Base-by-base conservation (phyloP, 108 stramenopile species). In the Fistulifera pelliculosa region DNA sequence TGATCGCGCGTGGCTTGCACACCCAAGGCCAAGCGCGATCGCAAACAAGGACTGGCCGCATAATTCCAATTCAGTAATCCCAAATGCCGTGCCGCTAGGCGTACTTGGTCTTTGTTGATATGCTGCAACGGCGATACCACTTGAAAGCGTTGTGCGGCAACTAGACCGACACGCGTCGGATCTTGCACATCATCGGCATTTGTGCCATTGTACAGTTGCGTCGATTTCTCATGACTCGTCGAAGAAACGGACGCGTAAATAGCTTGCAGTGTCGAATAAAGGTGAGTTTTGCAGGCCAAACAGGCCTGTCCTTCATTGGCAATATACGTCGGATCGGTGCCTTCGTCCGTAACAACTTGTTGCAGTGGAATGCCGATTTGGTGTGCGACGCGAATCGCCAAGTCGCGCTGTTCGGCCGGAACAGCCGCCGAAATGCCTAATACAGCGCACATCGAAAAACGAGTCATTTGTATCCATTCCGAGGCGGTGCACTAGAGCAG, bases 231-330 rank as follows among this genome's bases (percentile, higher is more conserved):
- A 23, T 39, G 45, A 0, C 16, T 52, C 17, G 18, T 31, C 27
- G 11, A 14, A 24, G 13, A 18, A 1, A 64, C 64, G 38, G 70
- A 60, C 1, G 47, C 60, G 5, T 79, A 75, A 11, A 89, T 78
- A 13, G 77, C 71, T 38, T 79, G 51, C 1, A 93, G 55, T 13
- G 85, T 70, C 16, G 90, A 70, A 62, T 96, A 96, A 4, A 96
- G 70, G 69, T 94, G 92, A 0, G 90, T 94, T 66, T 96, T 94
- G 73, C 95, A 96, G n/a, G 87, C 92, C 51, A 83, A 86, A 61
- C 95, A 96, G 42, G 91, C 87, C 48, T 83, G 65, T 18, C 95
- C 95, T 56, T 66, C 70, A 71, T 96, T 96, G 28, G 60, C 62
- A 13, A 87, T 58, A 68, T 96, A 96, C 8, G 71, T 71, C 1